Evolutionary conservation across 2,329 filamentous ascomycete species (phyloP), one percentile per base, ranked within the genome.

Genomic region (Ascochyta fabae): DNA sequence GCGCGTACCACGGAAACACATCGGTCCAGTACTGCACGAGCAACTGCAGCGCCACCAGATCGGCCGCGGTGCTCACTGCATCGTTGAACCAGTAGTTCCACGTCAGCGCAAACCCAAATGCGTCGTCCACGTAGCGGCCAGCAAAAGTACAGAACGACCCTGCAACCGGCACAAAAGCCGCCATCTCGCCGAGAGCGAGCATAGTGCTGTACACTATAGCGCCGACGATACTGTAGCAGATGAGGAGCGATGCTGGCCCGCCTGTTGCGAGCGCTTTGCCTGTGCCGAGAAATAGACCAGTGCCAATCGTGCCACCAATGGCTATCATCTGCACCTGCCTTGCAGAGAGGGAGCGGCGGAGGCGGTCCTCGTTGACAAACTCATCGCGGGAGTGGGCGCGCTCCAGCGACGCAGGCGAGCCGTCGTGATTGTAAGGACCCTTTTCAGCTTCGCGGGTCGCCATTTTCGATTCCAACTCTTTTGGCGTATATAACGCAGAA

Each of bases 281-380:
- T 13, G 83, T 84, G 53, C 83, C 83, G 61, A 86, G 81, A 66
- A 86, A 86, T 69, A 86, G 82, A 64, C 84, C 84, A 59, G 84
- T 84, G 63, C 84, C 84, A 55, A 86, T 86, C 10, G 83, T 83
- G 50, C 84, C 84, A 59, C 83, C 83, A 15, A 86, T 85, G 48
- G 83, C 82, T 67, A 86, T 86, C 83, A 86, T 86, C 69, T 86
- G 81, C 48, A 86, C 75, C 67, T 86, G 84, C 48, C 84, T 79
- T 39, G 77, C 64, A 10, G 60, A 65, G 15, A 71, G 65, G 8
- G 66, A 64, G 45, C 68, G 66, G 16, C 63, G 61, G 19, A 69
- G 45, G 23, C 61, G 61, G 50, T 69, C 68, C 48, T 66, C 68
- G 13, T 66, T 65, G 50, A 69, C 44, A 12, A 59, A 16, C 4